Conservation (phyloP, 257 asterid species). For the Rehmannia glutinosa region DNA sequence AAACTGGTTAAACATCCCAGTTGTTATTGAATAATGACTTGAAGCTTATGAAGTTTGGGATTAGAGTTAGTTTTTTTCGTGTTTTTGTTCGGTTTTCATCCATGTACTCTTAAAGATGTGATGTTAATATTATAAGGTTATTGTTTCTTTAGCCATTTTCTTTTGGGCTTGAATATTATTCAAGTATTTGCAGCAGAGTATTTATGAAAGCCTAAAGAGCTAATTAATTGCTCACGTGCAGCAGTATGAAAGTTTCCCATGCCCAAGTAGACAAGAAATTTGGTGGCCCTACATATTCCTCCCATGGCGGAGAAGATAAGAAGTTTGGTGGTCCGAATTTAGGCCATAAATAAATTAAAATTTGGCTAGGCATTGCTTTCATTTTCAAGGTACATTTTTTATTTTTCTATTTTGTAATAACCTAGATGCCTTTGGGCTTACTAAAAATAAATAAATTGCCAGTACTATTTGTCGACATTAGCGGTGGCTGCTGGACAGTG, state of each 20-base stretch:
- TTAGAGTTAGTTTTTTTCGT: neutral
- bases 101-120: neutral
- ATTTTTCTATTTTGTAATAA: no score
- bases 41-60: neutral
- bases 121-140: neutral
- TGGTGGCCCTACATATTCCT: neutral
- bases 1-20: constrained; percentile 12
- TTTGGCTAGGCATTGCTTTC: neutral
- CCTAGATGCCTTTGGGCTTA: no score
- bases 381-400: neutral
- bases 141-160: neutral
- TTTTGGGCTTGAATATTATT: neutral
- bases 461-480: no score
- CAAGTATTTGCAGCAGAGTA: no score
- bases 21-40: constrained; percentile 27
- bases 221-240: neutral
- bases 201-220: no score
- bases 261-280: neutral
- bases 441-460: no score
- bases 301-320: neutral
- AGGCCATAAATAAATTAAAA: neutral
- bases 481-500: no score
- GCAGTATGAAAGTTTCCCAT: neutral
- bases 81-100: neutral
- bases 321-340: neutral